Base-by-base conservation (phyloP, 805 yeast species). In the Deakozyma indianensis region DNA sequence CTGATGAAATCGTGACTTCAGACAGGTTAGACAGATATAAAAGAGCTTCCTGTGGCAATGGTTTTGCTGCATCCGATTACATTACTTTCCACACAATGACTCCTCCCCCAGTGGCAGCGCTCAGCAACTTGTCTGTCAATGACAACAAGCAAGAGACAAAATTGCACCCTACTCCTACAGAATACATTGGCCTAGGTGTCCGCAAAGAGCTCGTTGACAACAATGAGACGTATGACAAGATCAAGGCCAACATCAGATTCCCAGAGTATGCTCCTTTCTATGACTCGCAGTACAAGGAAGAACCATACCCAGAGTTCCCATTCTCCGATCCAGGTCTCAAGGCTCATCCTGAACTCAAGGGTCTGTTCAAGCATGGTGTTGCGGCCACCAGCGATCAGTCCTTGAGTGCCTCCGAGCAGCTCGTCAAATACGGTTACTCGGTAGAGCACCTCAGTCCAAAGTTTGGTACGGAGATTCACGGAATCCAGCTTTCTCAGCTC, bases 401-500 rank as follows among this genome's bases (percentile, higher is more conserved):
- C 18, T n/a, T 32, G 11, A 7, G 18, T 7, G 38, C 38, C 18
- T 32, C 38, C 5, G 38, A 32, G 18, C 38, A 32, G 18, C 21
- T 53, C 53, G 35, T 48, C 57, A 22, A 56, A 57, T 48, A 43
- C 42, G 52, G 50, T 20, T 51, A 48, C 40, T 46, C 57, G 24
- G 52, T 50, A 29, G 56, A 48, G 42, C 68, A 67, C 48, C 57
- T 79, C 18, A 72, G 80, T 1, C 85, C 87, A 24, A 78, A 74
- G 53, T 63, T 80, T 42, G 86, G 85, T n/a, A 61, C 75, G 16
- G 80, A 74, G 50, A 62, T 79, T 41, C 58, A 57, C 20, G 81
- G 81, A 20, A 56, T 80, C 41, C 84, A 80, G 55, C 64, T 80
- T 41, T 73, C 80, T 5, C 59, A 67, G 29, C 63, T 80, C 45